Percentiles rank a stretch among this genome's conserved stretches.
Conservation (phyloP, 2,329 filamentous ascomycete genomes). For the Phialophora macrospora region DNA sequence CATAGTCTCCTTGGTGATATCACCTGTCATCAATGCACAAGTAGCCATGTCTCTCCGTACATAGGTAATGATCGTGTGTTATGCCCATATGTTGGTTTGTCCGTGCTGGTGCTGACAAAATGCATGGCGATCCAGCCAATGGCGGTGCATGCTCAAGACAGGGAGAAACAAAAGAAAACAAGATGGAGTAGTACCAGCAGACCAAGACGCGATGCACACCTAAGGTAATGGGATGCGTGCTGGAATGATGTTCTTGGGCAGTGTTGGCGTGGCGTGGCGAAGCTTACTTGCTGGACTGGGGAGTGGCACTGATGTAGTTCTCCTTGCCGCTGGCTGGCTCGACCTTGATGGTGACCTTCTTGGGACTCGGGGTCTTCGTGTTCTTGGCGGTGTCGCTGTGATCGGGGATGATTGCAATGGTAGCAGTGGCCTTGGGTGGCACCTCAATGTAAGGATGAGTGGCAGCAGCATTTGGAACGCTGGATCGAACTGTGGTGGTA, state of each 20-base stretch:
- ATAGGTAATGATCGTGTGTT: slow-evolving; percentile 19
- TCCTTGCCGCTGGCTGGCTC: slow-evolving; percentile 49
- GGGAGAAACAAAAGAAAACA: slow-evolving; percentile 34
- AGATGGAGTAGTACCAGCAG: slow-evolving; percentile 26
- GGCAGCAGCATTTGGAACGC: slow-evolving; percentile 38
- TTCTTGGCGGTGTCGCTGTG: slow-evolving; percentile 40
- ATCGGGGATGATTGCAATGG: slow-evolving; percentile 42
- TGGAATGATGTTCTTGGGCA: slow-evolving; percentile 26
- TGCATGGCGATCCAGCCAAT: slow-evolving; percentile 20
- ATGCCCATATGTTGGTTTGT: slow-evolving; percentile 15
- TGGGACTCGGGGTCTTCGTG: slow-evolving; percentile 49
- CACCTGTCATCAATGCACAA: slow-evolving; percentile 25
- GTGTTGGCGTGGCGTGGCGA: slow-evolving; percentile 10
- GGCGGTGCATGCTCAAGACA: slow-evolving; percentile 29
- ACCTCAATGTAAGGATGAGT: slow-evolving; percentile 41
- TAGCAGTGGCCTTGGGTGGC: slow-evolving; percentile 46
- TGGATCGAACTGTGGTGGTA: slow-evolving; percentile 42
- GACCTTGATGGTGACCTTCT: slow-evolving; percentile 47
- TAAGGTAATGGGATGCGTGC: slow-evolving; percentile 27
- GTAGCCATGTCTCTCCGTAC: slow-evolving; percentile 27
- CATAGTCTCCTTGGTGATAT: slow-evolving; percentile 21
- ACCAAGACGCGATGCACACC: slow-evolving; percentile 33
- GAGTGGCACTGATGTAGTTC: slow-evolving; percentile 44
- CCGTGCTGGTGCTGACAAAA: slow-evolving; percentile 16
- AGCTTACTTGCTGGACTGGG: slow-evolving; percentile 39